Evolutionary conservation across 179 eudicot species (phyloP).

Genomic region (Carnegiea gigantea): DNA sequence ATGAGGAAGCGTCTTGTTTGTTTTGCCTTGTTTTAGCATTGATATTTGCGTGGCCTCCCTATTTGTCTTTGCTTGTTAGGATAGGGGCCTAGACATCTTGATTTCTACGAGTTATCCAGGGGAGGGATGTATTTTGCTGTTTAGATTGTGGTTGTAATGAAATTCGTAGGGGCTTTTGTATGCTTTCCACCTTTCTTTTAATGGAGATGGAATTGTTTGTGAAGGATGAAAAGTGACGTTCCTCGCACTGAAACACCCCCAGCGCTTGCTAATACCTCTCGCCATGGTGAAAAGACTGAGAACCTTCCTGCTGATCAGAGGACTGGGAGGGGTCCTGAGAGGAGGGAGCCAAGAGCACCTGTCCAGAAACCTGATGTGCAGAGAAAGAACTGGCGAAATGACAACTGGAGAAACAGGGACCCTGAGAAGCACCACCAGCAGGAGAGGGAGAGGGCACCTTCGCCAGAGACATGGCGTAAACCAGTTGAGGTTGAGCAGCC

Average conservation of each 20-base stretch:
- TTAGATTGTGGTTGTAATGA: no score
- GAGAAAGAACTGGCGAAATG: conserved; percentile 42
- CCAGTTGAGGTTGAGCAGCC: conserved; percentile 54
- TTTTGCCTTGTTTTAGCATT: background rate
- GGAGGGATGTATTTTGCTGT: no score
- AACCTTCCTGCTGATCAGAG: conserved; percentile 26
- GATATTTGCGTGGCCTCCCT: background rate
- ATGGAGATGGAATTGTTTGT: conserved; percentile 16
- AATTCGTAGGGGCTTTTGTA: no score
- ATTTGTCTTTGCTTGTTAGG: background rate
- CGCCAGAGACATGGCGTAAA: conserved; percentile 98
- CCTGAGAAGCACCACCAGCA: conserved; percentile 56
- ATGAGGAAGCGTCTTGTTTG: background rate
- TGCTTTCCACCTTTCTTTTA: background rate
- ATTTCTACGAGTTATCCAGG: no score
- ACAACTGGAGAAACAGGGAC: conserved; percentile 51
- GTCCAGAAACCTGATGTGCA: conserved; percentile 56
- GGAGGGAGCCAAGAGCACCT: conserved; percentile 44
- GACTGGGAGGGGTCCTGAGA: conserved; percentile 46
- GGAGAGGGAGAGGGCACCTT: conserved; percentile 70
- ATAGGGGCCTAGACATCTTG: no score
- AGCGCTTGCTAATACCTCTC: conserved; percentile 34
- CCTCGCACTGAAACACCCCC: conserved; percentile 43
- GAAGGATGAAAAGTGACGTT: conserved; percentile 56
- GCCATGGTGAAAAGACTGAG: conserved; percentile 47